phyloP scores from a whole-genome alignment of 78 protist genomes.

The Andalucia godoyi region DNA sequence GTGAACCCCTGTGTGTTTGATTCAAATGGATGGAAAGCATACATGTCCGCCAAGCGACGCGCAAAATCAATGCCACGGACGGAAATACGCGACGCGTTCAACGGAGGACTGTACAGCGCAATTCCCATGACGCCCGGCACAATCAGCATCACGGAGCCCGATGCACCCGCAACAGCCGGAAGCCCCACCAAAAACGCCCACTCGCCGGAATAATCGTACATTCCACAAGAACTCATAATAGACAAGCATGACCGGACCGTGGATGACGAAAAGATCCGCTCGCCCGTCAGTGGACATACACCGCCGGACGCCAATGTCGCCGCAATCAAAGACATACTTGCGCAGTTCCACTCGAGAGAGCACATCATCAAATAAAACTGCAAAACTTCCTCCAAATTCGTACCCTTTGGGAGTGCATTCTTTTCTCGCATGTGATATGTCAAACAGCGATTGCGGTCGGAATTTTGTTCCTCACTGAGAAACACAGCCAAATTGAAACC shows the following conservation, averaged over 20 bases:
- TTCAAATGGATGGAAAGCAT: neutral
- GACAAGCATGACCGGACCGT: neutral
- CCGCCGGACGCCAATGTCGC: slow-evolving; percentile 34
- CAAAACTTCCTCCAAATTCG: neutral
- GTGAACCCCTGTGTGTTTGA: no score
- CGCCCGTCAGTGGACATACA: slow-evolving; percentile 9
- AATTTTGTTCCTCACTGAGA: neutral
- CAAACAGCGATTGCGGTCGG: no score
- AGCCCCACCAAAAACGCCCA: slow-evolving; percentile 18
- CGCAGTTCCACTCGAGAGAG: neutral
- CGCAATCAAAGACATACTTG: neutral
- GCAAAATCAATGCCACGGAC: slow-evolving; percentile 4
- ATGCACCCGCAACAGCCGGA: slow-evolving; percentile 15
- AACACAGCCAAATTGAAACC: neutral
- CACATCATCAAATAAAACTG: neutral
- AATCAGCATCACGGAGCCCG: slow-evolving; percentile 5
- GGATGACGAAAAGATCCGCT: neutral
- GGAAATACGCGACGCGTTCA: slow-evolving; percentile 5
- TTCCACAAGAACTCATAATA: slow-evolving; percentile 11
- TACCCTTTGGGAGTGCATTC: neutral
- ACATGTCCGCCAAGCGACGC: neutral
- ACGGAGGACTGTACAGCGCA: neutral
- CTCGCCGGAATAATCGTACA: slow-evolving; percentile 31
- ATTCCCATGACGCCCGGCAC: slow-evolving; percentile 18
- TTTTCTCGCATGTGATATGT: neutral